Conservation (phyloP, 1,284 basidiomycete species). For the Apiotrichum akiyoshidainum region DNA sequence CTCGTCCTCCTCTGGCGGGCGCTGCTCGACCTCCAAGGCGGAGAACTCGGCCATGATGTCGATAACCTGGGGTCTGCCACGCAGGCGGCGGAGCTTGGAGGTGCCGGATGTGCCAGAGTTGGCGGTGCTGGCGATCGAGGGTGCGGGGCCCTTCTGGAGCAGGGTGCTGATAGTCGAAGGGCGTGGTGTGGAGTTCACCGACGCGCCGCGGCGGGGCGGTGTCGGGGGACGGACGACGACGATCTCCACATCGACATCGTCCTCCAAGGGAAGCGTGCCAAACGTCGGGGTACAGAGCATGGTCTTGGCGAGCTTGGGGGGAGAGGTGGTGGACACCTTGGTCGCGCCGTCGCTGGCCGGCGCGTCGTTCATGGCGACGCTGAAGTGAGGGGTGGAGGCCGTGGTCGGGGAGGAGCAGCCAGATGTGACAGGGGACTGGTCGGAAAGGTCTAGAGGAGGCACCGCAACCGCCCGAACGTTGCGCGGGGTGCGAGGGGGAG, state of each 20-base stretch:
- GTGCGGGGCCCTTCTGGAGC: background rate
- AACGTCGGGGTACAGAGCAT: background rate
- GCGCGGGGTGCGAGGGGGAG: background rate
- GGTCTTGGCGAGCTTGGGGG: background rate
- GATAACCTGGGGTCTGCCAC: constrained; percentile 21
- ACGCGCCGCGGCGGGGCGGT: background rate
- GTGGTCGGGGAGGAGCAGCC: background rate
- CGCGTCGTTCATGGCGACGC: background rate
- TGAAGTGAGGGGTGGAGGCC: background rate
- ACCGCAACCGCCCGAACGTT: background rate
- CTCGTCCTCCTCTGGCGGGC: constrained; percentile 20
- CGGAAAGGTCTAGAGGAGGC: background rate
- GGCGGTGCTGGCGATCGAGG: constrained; percentile 4
- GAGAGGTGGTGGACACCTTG: background rate
- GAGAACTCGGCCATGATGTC: constrained; percentile 35
- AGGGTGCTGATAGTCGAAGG: background rate
- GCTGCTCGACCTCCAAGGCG: constrained; percentile 23
- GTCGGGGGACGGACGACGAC: background rate
- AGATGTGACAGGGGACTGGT: background rate
- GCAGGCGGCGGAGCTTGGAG: constrained; percentile 12
- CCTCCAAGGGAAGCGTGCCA: background rate
- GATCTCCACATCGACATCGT: background rate
- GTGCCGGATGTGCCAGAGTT: constrained; percentile 6
- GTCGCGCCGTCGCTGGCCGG: background rate
- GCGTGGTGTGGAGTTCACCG: background rate